Base-by-base conservation (phyloP, 495 filamentous ascomycete species). In the Talaromyces thailandensis region DNA sequence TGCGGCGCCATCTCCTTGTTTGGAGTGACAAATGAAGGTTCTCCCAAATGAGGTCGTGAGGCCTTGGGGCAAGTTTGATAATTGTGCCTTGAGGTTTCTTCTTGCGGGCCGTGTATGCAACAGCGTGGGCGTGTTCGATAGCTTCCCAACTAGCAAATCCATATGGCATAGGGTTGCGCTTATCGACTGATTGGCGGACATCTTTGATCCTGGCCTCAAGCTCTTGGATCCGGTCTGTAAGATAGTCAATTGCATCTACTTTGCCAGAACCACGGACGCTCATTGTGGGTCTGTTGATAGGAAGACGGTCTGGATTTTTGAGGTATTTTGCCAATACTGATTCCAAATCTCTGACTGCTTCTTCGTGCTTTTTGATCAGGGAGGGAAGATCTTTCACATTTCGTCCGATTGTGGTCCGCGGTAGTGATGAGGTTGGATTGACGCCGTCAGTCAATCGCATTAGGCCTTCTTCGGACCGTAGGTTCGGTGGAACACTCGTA, bases 11-110 rank as follows among this genome's bases (percentile, higher is more conserved):
- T 58, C 81, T 76, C 62, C 92, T 84, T 7, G 83, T 78, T 21
- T 81, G 71, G 55, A 87, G 84, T 25, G 80, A 81, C 62, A 96
- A 76, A 21, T 82, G 82, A 69, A 98, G 81, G 68, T 98, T 98
- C 65, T 92, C 89, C 94, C 94, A 98, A 65, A 98, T 96, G 32
- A 98, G 81, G 70, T 98, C 94, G 66, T 89, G 90, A 26, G 95
- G 93, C 66, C 84, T 82, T 11, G 95, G 92, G 14, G 95, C 93
- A 6, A 97, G 80, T 9, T 75, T 75, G 58, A 98, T 82, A 0
- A 81, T 89, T 0, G 92, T 89, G 2, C 93, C 93, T 53, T 90
- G 81, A 4, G 89, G 90, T 64, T 89, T 86, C 75, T 92, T 95
- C 23, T 86, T 88, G 60, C 86, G 87, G 26, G 88, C 81, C 11